These are phyloP conservation scores for Coleophoma crateriformis DNA, from an alignment of 2,329 filamentous ascomycete species.

Conservation along the genomic window DNA sequence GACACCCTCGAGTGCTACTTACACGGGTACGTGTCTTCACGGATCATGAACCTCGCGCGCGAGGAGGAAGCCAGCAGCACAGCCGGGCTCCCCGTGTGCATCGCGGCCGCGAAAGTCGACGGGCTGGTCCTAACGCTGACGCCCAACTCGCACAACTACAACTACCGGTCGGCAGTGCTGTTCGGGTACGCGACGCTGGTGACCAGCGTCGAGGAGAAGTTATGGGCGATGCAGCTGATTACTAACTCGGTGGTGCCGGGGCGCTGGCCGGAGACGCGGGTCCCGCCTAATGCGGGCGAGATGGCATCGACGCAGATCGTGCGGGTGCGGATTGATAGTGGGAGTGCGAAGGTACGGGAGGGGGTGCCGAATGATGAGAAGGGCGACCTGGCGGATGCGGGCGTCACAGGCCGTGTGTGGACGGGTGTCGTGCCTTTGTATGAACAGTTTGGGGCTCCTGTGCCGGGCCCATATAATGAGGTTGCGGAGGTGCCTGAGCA, in stretches of 20 bases:
- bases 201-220: conserved; percentile 60
- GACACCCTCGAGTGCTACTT: background rate
- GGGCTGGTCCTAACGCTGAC: conserved; percentile 75
- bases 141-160: conserved; percentile 79
- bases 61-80: conserved; percentile 12
- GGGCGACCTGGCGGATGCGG: conserved; percentile 38
- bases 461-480: conserved; percentile 16
- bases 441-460: conserved; percentile 46
- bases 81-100: conserved; percentile 62
- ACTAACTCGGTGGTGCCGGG: conserved; percentile 67
- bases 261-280: conserved; percentile 64
- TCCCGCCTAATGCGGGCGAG: conserved; percentile 67
- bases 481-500: conserved; percentile 43
- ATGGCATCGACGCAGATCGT: conserved; percentile 70
- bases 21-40: conserved; percentile 61
- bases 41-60: conserved; percentile 62
- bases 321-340: conserved; percentile 60
- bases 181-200: conserved; percentile 70
- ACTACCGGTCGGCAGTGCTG: conserved; percentile 76
- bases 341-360: conserved; percentile 69
- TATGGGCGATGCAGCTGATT: conserved; percentile 73
- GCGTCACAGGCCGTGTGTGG: conserved; percentile 40
- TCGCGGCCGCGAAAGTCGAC: conserved; percentile 70
- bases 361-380: conserved; percentile 56
- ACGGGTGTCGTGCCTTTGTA: conserved; percentile 58